Evolutionary conservation across 768 basidiomycete species (phyloP).

Genomic region (Leucosporidium creatinivorum): DNA sequence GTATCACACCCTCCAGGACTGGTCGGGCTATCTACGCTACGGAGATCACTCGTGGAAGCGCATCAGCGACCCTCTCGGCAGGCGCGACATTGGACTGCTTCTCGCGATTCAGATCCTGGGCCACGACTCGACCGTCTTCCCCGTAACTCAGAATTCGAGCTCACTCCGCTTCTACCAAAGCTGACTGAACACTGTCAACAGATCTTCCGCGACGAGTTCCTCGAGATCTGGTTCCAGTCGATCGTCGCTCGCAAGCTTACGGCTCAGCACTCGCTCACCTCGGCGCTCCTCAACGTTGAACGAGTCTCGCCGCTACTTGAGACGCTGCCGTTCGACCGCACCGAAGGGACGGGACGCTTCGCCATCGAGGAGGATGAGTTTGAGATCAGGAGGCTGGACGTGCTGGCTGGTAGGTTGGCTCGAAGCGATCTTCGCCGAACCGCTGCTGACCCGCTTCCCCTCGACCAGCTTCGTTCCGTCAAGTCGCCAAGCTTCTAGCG

Average conservation of each 20-base stretch:
- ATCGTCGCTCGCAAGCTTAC: conserved; percentile 32
- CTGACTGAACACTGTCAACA: too few relatives aligned
- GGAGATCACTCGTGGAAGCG: conserved; percentile 54
- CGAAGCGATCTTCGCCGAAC: conserved; percentile 12
- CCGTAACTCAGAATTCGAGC: background rate
- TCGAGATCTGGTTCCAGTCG: conserved; percentile 34
- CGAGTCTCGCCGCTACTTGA: conserved; percentile 9
- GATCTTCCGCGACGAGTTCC: conserved; percentile 29
- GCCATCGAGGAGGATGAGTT: conserved; percentile 25
- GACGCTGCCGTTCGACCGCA: conserved; percentile 4
- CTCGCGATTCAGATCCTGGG: conserved; percentile 44
- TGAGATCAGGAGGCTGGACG: conserved; percentile 10
- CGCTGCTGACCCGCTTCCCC: conserved; percentile 6
- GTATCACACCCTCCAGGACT: conserved; percentile 47
- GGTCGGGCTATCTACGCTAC: conserved; percentile 54
- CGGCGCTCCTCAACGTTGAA: conserved; percentile 23
- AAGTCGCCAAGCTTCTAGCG: too few relatives aligned
- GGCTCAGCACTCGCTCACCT: conserved; percentile 31
- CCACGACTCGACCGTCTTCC: conserved; percentile 20
- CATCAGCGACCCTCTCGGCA: conserved; percentile 51
- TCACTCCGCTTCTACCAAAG: too few relatives aligned
- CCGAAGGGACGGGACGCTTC: background rate
- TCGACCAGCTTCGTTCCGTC: too few relatives aligned
- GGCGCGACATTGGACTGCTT: conserved; percentile 56
- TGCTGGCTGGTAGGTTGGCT: conserved; percentile 26